Base-by-base conservation (phyloP, 352 stramenopile genomes). In the Halophytophthora batemanensis region DNA sequence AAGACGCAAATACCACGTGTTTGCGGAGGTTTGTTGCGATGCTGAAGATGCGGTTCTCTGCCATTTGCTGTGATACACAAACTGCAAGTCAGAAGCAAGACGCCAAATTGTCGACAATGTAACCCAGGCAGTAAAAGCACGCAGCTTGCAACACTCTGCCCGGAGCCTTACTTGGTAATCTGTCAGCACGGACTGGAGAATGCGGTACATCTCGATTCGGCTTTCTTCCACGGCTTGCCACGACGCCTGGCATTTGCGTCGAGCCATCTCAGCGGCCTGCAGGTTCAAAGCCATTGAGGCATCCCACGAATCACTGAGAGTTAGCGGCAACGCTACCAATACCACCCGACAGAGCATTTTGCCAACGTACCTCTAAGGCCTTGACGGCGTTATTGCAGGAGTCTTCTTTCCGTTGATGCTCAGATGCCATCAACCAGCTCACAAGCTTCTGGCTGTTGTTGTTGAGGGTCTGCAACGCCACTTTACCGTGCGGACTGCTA, bases 1-100 rank as follows among this genome's bases (percentile, higher is more conserved):
- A 90, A 2, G 79, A 86, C 50, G 89, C 79, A 58, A 92, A 94
- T 1, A 92, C 68, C 2, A 91, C 77, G 34, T 94, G 81, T 44
- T 94, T 94, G 22, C 82, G 81, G 10, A 94, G 57, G 41, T 86
- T 91, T 11, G 70, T 86, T 1, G 74, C 59, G 19, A 94, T 52
- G n/a, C 77, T 90, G 8, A 66, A 73, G 33, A 91, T 85, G 3
- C 77, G 69, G 38, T 86, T 61, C 56, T 91, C 83, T 0, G 83
- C 76, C n/a, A 92, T 77, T 73, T 90, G 75, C 80, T 93, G n/a
- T 2, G 47, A 28, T 17, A 21, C 12, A 44, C 2, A 28, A 5
- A 35, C 42, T 34, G 2, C 37, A 38, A 19, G 45, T 52, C 42
- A 17, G 5, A 21, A 58, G 3, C 8, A 15, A 45, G 11, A 14